Evolutionary conservation across 1,139 yeast genomes (phyloP).

Genomic region (Lodderomyces theae): DNA sequence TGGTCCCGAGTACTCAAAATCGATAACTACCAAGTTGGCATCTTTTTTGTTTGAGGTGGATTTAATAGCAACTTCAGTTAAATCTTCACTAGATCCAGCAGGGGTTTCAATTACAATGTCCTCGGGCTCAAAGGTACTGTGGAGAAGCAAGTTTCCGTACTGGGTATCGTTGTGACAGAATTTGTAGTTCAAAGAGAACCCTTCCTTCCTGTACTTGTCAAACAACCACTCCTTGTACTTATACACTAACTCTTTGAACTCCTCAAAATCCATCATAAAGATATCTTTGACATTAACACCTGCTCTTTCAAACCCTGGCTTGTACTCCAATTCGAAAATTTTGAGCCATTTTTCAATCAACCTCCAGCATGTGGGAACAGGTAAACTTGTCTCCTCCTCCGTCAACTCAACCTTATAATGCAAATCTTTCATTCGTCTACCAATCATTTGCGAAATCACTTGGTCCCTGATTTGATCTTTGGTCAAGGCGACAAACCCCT

Average conservation of each 20-base stretch:
- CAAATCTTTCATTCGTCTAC: constrained; percentile 93
- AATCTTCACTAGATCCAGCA: constrained; percentile 18
- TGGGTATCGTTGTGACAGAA: constrained; percentile 97
- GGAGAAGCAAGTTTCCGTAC: constrained; percentile 80
- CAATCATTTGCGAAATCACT: constrained; percentile 77
- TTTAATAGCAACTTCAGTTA: constrained; percentile 22
- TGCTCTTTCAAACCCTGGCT: constrained; percentile 26
- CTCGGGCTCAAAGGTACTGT: constrained; percentile 32
- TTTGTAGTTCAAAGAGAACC: constrained; percentile 50
- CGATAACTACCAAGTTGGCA: constrained; percentile 83
- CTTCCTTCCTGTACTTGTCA: constrained; percentile 45
- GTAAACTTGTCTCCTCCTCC: constrained; percentile 35
- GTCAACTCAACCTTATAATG: constrained; percentile 77
- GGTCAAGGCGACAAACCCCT: constrained; percentile 72
- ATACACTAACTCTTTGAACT: constrained; percentile 46
- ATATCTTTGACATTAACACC: constrained; percentile 37
- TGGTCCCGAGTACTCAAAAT: constrained; percentile 95
- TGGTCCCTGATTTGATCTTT: constrained; percentile 72
- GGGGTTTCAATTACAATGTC: constrained; percentile 33
- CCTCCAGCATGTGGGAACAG: constrained; percentile 61
- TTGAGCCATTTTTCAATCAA: constrained; percentile 70
- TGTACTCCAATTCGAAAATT: constrained; percentile 45
- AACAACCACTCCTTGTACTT: constrained; percentile 65
- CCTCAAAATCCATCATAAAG: constrained; percentile 47
- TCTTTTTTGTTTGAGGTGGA: constrained; percentile 48